These are phyloP conservation scores for Ramaria rubella DNA, from an alignment of 768 basidiomycete genomes.

Conservation along the genomic window DNA sequence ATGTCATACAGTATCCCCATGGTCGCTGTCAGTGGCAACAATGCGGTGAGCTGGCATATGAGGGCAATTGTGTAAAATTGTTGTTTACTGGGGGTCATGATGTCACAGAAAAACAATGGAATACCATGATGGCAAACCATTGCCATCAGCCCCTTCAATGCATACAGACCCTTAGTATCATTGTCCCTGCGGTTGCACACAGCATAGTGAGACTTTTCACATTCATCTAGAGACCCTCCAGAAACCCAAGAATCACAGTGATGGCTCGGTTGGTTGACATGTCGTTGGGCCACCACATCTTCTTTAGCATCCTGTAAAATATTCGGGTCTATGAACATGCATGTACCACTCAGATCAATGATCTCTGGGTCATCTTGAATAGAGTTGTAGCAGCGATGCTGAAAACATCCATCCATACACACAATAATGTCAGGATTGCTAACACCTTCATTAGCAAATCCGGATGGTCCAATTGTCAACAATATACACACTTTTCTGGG, in stretches of 20 bases:
- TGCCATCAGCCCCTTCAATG: conserved; percentile 5
- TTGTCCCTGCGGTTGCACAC: neutral
- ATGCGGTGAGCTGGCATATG: neutral
- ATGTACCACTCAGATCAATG: neutral
- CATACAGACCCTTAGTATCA: neutral
- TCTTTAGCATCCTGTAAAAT: neutral
- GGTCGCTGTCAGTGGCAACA: neutral
- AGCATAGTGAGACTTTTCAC: neutral
- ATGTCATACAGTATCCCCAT: neutral
- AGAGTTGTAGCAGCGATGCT: neutral
- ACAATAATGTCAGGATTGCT: neutral
- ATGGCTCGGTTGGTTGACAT: neutral
- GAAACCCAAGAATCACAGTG: neutral
- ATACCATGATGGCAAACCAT: conserved; percentile 4
- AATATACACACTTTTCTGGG: too few species aligned
- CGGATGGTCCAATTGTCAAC: too few species aligned
- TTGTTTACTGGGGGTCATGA: conserved; percentile 5
- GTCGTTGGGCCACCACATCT: neutral
- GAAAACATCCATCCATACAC: neutral
- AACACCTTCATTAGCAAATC: too few species aligned
- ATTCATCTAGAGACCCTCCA: neutral
- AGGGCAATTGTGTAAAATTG: conserved; percentile 2
- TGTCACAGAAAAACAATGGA: conserved; percentile 8
- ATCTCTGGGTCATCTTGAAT: neutral
- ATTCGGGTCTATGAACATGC: neutral